These are phyloP conservation scores for Henckelia pumila DNA, from an alignment of 257 asterid species.

Conservation along the genomic window DNA sequence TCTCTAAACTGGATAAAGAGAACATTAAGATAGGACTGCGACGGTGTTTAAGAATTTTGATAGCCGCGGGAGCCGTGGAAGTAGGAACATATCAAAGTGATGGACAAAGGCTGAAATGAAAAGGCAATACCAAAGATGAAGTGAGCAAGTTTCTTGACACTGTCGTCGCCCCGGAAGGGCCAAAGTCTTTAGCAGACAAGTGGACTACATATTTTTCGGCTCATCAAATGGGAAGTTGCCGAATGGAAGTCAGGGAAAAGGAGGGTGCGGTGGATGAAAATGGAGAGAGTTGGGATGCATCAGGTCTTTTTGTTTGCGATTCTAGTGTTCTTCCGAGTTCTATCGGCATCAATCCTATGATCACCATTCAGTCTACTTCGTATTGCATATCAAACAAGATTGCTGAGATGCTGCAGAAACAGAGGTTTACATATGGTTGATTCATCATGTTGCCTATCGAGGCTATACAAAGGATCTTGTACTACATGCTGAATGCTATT, in stretches of 20 bases:
- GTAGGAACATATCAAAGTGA: conserved; percentile 33
- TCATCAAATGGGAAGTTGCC: conserved; percentile 94
- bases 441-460: not conserved
- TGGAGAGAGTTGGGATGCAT: conserved; percentile 94
- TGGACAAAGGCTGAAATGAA: conserved; percentile 21
- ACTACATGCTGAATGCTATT: too few species aligned
- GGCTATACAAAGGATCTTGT: too few species aligned
- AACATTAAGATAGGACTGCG: not conserved
- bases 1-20: not conserved
- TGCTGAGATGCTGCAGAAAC: conserved; percentile 40
- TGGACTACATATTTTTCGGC: conserved; percentile 74
- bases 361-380: conserved; percentile 70
- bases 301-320: conserved; percentile 77
- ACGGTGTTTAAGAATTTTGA: not conserved
- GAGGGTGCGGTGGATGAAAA: conserved; percentile 75
- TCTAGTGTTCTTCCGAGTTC: conserved; percentile 80
- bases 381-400: conserved; percentile 60
- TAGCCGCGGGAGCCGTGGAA: conserved; percentile 33
- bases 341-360: conserved; percentile 91
- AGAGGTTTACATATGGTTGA: conserved; percentile 18
- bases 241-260: conserved; percentile 56
- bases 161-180: conserved; percentile 57
- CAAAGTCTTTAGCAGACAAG: conserved; percentile 44
- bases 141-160: conserved; percentile 55
- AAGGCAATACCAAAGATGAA: conserved; percentile 39